phyloP scores from a whole-genome alignment of 768 basidiomycete species.

The Lyophyllum atratum region DNA sequence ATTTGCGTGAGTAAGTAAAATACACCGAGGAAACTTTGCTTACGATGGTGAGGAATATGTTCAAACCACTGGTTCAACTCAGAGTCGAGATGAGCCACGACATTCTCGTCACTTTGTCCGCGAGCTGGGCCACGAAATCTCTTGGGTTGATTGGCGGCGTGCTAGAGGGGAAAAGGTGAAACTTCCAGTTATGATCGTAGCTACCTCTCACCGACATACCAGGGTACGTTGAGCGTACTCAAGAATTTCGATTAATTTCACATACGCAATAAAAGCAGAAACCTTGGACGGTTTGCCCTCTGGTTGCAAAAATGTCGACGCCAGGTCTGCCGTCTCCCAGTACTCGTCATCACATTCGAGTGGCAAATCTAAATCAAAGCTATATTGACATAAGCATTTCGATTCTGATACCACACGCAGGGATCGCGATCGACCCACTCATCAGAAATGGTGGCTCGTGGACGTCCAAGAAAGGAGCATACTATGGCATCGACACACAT shows the following conservation, averaged over 20 bases:
- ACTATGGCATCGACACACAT: constrained; percentile 21
- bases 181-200: background rate
- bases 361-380: constrained; percentile 71
- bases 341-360: constrained; percentile 69
- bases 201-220: constrained; percentile 33
- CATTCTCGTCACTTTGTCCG: constrained; percentile 41
- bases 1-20: background rate
- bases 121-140: constrained; percentile 1
- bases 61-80: constrained; percentile 78
- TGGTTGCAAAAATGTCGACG: constrained; percentile 64
- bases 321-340: constrained; percentile 56
- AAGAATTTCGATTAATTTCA: constrained; percentile 62
- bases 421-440: constrained; percentile 13
- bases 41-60: constrained; percentile 59
- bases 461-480: constrained; percentile 21
- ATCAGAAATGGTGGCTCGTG: constrained; percentile 17
- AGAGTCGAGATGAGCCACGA: constrained; percentile 74
- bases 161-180: constrained; percentile 7
- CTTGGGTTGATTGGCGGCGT: constrained; percentile 15
- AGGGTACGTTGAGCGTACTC: constrained; percentile 66
- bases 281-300: constrained; percentile 53
- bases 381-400: constrained; percentile 24
- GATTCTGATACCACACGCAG: background rate
- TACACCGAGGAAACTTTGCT: constrained; percentile 47
- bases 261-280: constrained; percentile 52